Evolutionary conservation across 2,329 filamentous ascomycete species (phyloP), one percentile per base, ranked within the genome.

Genomic region (Cadophora malorum): DNA sequence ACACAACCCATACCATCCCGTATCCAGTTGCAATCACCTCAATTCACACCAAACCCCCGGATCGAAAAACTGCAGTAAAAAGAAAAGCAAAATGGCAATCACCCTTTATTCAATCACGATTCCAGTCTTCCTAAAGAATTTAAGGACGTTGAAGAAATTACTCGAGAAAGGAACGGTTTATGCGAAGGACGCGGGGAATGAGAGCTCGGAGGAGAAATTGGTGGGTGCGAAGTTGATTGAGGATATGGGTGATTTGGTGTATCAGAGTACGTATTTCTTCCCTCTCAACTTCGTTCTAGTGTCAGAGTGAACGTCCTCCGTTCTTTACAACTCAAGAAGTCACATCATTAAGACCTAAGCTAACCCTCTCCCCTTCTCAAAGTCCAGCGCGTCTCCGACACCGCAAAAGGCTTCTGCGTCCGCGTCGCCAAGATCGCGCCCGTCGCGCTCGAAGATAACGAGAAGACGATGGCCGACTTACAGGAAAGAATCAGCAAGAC

Each of bases 161-260:
- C 80, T 87, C 67, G 74, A 78, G 45, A 83, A 83, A 71, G 84
- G 75, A 65, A 79, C 82, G 68, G 69, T 76, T 4, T 79, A 81
- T 69, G 79, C 78, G 65, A 74, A 80, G 31, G 74, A 80, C 45
- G 79, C 80, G 25, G 71, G 72, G 67, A 78, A 79, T 52, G 71
- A 78, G 14, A 73, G 79, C 5, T 69, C 76, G 3, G 77, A 79
- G 31, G 74, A 83, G 58, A 53, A 41, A 16, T 49, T 76, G 21
- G 66, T 83, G 56, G 75, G 79, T 8, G 77, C 79, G n/a, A 78
- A 78, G 2, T 78, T 88, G 23, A 75, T 79, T 66, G 79, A 79
- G 0, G 83, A 86, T 76, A 87, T 87, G 85, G 69, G 75, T n/a
- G 74, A 80, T 4, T 76, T 87, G 58, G 67, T 78, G 67, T 85